Evolutionary conservation across 345 rosid genomes (phyloP).

Genomic region (Lepidium sativum): DNA sequence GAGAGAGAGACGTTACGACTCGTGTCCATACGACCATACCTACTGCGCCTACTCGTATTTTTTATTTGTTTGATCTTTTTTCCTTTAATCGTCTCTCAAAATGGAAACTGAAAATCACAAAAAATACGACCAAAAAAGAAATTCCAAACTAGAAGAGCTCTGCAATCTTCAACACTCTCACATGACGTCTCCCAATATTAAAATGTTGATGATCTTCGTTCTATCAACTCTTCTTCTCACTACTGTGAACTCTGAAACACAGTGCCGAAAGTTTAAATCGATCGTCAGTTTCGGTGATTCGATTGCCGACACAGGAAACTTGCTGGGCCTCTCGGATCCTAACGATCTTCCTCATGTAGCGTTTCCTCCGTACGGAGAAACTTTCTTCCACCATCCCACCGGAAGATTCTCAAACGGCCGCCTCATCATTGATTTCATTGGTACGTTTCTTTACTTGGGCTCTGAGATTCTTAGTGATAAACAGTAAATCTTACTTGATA

Average conservation of each 20-base stretch:
- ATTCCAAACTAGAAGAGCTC: too few species aligned
- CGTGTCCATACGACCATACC: too few species aligned
- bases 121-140: too few species aligned
- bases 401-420: slow-evolving; percentile 49
- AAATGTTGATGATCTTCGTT: too few species aligned
- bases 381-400: slow-evolving; percentile 39
- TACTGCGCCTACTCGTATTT: too few species aligned
- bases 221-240: background rate
- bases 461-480: too few species aligned
- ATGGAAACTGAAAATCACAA: too few species aligned
- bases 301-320: slow-evolving; percentile 45
- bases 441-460: slow-evolving; percentile 10
- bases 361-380: slow-evolving; percentile 38
- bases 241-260: background rate
- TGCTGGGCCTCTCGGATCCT: slow-evolving; percentile 2
- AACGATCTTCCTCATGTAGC: slow-evolving; percentile 8
- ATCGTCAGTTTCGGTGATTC: slow-evolving; percentile 60
- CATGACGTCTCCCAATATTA: too few species aligned
- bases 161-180: too few species aligned
- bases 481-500: background rate
- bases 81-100: too few species aligned
- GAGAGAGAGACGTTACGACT: too few species aligned
- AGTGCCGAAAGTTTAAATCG: slow-evolving; percentile 12
- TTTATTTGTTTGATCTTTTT: too few species aligned
- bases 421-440: slow-evolving; percentile 45